Conservation (phyloP, 1,284 basidiomycete genomes). For the Boletellus deceptivus region DNA sequence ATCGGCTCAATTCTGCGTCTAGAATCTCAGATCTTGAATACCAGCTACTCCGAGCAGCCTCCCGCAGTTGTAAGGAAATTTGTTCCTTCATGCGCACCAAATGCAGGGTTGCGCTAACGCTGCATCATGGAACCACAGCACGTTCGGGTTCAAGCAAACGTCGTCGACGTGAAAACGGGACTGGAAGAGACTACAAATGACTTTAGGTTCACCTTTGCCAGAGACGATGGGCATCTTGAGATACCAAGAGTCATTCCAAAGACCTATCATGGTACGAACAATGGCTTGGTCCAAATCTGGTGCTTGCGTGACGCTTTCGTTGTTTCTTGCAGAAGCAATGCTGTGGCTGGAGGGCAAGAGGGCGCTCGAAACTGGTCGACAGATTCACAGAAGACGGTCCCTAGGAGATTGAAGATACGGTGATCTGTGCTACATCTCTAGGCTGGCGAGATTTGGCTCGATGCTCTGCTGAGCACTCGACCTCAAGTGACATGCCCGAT, state of each 20-base stretch:
- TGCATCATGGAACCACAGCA: constrained; percentile 41
- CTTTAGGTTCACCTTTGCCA: constrained; percentile 68
- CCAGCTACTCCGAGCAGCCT: constrained; percentile 44
- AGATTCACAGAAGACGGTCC: constrained; percentile 43
- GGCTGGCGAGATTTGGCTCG: too few relatives aligned
- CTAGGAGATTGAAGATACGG: constrained; percentile 10
- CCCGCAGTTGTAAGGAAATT: constrained; percentile 48
- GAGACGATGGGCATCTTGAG: constrained; percentile 40
- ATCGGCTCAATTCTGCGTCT: constrained; percentile 79
- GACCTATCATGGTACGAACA: constrained; percentile 59
- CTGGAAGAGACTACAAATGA: constrained; percentile 67
- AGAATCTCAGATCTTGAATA: constrained; percentile 65
- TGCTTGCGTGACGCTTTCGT: background rate
- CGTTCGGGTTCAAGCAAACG: constrained; percentile 72
- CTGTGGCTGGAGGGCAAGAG: constrained; percentile 77
- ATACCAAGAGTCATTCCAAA: constrained; percentile 63
- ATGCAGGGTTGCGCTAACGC: background rate
- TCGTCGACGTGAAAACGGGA: constrained; percentile 73
- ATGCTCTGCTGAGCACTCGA: too few relatives aligned
- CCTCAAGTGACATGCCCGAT: too few relatives aligned
- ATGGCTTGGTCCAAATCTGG: background rate
- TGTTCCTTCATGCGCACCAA: background rate
- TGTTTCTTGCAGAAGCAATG: constrained; percentile 63
- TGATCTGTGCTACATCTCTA: background rate
- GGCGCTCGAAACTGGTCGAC: constrained; percentile 59